Percentiles rank a stretch among this genome's conserved stretches.
Conservation (phyloP, 2,329 filamentous ascomycete genomes). For the Colletotrichum gloeosporioides region DNA sequence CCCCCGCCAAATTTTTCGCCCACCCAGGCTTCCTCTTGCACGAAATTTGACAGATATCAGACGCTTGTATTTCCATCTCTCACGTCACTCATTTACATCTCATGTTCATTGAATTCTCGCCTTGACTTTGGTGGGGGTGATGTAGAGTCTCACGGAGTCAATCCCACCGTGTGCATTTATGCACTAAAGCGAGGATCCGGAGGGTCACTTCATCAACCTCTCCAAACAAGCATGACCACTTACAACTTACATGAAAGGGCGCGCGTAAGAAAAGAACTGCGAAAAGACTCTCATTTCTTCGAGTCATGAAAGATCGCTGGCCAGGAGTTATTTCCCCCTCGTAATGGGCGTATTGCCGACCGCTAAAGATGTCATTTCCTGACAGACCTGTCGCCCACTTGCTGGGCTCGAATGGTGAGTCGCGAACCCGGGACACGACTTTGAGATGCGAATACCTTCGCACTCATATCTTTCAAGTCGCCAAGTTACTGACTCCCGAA, state of each 20-base stretch:
- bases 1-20: background rate
- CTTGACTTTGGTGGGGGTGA: background rate
- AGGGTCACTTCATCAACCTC: background rate
- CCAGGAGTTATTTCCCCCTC: background rate
- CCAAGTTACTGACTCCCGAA: background rate
- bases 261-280: background rate
- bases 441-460: background rate
- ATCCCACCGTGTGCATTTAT: background rate
- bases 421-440: background rate
- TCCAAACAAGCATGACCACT: background rate
- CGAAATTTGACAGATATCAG: background rate
- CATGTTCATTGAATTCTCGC: background rate
- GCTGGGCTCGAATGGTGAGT: constrained; percentile 63
- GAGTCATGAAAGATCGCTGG: background rate
- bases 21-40: background rate
- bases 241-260: background rate
- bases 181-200: constrained; percentile 10
- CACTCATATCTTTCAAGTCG: background rate
- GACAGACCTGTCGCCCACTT: constrained; percentile 59
- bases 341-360: constrained; percentile 13
- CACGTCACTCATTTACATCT: background rate
- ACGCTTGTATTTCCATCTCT: background rate
- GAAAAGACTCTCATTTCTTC: background rate
- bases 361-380: constrained; percentile 47
- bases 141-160: background rate